phyloP scores from a whole-genome alignment of 108 stramenopile species.

The Cyclostephanos invisitatus region DNA sequence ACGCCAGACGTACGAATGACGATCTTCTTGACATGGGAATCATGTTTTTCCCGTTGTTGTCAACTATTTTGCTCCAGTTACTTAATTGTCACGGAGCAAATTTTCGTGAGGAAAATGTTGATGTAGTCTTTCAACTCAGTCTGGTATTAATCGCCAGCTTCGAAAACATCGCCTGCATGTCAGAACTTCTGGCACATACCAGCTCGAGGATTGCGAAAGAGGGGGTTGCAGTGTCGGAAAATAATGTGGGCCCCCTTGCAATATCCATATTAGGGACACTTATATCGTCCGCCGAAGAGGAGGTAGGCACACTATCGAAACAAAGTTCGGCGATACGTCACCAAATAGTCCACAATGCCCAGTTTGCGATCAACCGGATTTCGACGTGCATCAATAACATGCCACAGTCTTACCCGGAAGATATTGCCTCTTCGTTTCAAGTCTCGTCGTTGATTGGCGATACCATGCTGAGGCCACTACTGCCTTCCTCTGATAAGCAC shows the following conservation, averaged over 20 bases:
- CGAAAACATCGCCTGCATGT: conserved; percentile 42
- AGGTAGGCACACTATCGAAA: conserved; percentile 10
- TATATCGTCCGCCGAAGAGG: conserved; percentile 27
- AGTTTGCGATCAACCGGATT: conserved; percentile 32
- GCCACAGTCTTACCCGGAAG: conserved; percentile 27
- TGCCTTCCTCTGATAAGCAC: conserved; percentile 1
- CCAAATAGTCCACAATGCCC: conserved; percentile 32
- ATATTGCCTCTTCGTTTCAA: conserved; percentile 40
- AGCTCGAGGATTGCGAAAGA: conserved; percentile 8
- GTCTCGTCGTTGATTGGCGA: conserved; percentile 29
- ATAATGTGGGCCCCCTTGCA: conserved; percentile 24
- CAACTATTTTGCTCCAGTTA: conserved; percentile 28
- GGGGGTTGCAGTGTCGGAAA: conserved; percentile 16
- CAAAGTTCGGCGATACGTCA: conserved; percentile 5
- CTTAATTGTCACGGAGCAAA: conserved; percentile 12
- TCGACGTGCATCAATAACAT: conserved; percentile 16
- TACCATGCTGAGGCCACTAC: conserved; percentile 7
- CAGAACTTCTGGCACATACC: conserved; percentile 25
- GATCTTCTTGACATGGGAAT: conserved; percentile 24
- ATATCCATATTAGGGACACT: conserved; percentile 29
- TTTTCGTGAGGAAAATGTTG: background rate
- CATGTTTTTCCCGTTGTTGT: conserved; percentile 30
- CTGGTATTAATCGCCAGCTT: conserved; percentile 38
- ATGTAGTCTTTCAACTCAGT: conserved; percentile 11
- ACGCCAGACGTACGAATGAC: conserved; percentile 45